Evolutionary conservation across 805 yeast genomes (phyloP).

Genomic region (Priceomyces haplophilus): DNA sequence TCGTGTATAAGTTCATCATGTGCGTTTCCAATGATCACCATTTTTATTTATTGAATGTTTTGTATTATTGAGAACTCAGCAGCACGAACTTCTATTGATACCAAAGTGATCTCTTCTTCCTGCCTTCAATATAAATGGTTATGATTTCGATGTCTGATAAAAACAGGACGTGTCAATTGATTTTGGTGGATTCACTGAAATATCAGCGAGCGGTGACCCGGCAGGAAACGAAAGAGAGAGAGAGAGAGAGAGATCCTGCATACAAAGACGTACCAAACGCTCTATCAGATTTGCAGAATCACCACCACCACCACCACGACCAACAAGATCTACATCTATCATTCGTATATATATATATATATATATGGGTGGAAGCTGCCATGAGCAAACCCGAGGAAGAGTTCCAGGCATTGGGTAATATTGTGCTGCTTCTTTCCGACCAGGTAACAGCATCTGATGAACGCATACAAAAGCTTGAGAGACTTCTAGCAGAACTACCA

Average conservation of each 20-base stretch:
- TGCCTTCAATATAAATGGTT: neutral
- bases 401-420: slow-evolving; percentile 12
- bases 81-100: neutral
- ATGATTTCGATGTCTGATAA: neutral
- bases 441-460: slow-evolving; percentile 19
- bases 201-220: slow-evolving; percentile 1
- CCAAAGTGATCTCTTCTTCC: neutral
- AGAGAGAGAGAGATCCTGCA: too few species aligned
- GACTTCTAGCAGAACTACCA: slow-evolving; percentile 17
- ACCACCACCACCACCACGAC: neutral
- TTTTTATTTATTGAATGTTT: slow-evolving; percentile 14
- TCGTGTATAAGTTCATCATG: slow-evolving; percentile 94
- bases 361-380: neutral
- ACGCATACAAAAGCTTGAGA: slow-evolving; percentile 17
- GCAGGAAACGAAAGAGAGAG: slow-evolving; percentile 1
- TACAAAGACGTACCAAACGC: too few species aligned
- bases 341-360: neutral
- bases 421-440: slow-evolving; percentile 17
- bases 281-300: neutral
- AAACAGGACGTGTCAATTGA: neutral
- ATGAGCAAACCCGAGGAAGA: slow-evolving; percentile 22
- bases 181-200: neutral
- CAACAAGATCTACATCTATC: too few species aligned
- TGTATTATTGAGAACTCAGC: neutral
- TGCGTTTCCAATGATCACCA: slow-evolving; percentile 86